phyloP scores from a whole-genome alignment of 495 filamentous ascomycete species.

The Penicillium waksmanii region DNA sequence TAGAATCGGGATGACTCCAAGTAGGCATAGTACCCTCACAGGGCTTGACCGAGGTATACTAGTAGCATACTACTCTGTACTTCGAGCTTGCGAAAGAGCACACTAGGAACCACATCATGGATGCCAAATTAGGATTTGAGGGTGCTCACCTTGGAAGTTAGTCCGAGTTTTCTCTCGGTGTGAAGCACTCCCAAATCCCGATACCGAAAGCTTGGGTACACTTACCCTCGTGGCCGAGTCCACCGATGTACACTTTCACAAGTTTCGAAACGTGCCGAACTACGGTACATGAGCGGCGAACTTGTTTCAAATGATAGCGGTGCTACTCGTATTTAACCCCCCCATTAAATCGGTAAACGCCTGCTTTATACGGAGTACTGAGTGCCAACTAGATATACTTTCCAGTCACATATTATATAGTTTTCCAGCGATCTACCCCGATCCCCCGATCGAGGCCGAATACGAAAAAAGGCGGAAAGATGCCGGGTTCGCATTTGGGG shows the following conservation, averaged over 20 bases:
- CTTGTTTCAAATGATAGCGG: background rate
- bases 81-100: background rate
- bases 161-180: background rate
- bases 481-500: background rate
- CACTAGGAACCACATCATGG: background rate
- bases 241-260: conserved; percentile 5
- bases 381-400: background rate
- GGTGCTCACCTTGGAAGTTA: background rate
- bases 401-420: background rate
- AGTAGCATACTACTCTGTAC: too few relatives aligned
- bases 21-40: background rate
- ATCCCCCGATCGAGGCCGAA: background rate
- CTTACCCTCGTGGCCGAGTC: background rate
- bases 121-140: too few relatives aligned
- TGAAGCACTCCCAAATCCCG: background rate
- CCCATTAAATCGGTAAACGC: background rate
- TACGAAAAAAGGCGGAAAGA: background rate
- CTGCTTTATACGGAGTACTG: background rate
- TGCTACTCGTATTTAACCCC: background rate
- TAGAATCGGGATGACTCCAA: background rate
- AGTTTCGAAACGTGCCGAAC: background rate
- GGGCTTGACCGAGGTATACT: too few relatives aligned
- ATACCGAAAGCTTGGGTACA: background rate
- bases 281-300: background rate
- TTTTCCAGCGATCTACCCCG: background rate